Base-by-base conservation (phyloP, 352 stramenopile species). In the Pythium guiyangense region DNA sequence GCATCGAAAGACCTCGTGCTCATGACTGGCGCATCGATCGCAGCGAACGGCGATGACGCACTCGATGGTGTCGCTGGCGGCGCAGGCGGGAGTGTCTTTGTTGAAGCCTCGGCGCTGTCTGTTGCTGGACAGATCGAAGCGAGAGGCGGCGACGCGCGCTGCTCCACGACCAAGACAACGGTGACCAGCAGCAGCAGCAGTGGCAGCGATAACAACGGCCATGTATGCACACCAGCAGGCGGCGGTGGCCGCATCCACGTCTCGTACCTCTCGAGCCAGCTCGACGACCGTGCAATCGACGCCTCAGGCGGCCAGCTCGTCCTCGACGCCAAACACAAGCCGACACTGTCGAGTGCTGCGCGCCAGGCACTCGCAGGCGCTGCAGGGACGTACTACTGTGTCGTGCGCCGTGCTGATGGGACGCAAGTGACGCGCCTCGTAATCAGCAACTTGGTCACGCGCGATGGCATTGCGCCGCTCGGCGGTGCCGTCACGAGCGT, bases 1-100 rank as follows among this genome's bases (percentile, higher is more conserved):
- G 77, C 80, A 2, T 87, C 80, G 11, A 81, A 80, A 52, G 77
- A 90, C 54, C 64, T 90, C 0, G 77, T 90, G 43, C 54, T 90
- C 27, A 87, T 90, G 80, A 39, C 66, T 39, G 62, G 55, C 18
- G 77, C 77, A 12, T 54, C 34, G 14, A 81, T 90, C 60, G 34
- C 66, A 27, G 77, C 80, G 17, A 85, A 87, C 11, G 80, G 80
- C 42, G 73, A 62, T 2, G 57, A 64, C 27, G 70, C 73, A 5
- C 31, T 74, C 12, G 63, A 73, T 2, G 74, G 70, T 26, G 60
- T 81, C 0, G 58, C 64, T 47, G 80, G 71, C 29, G 80, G 80
- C 0, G 80, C 77, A 2, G 80, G 80, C 8, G 80, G 80, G 0
- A 85, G 67, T 10, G 67, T 90, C 14, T 74, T 75, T 46, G 63